These are phyloP conservation scores for Kandelia obovata DNA, from an alignment of 345 rosid genomes.

Conservation along the genomic window DNA sequence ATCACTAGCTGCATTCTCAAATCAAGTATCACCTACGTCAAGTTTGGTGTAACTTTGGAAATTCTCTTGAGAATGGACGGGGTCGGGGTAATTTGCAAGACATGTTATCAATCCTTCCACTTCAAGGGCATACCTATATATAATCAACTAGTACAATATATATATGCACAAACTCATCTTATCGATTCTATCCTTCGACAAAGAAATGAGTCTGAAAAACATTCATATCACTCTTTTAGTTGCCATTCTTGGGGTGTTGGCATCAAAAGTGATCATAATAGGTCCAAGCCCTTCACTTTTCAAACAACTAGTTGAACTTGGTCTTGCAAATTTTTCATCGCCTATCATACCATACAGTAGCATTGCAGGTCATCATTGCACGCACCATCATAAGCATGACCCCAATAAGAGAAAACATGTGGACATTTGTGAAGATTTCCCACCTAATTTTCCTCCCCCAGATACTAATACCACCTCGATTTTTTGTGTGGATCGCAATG, in stretches of 20 bases:
- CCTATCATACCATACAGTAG: background rate
- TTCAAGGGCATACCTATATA: slow-evolving; percentile 51
- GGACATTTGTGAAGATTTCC: slow-evolving; percentile 70
- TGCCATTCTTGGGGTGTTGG: slow-evolving; percentile 39
- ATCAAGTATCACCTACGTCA: slow-evolving; percentile 8
- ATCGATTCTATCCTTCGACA: slow-evolving; percentile 5
- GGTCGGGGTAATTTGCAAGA: slow-evolving; percentile 82
- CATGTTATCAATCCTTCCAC: slow-evolving; percentile 71
- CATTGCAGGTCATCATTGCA: slow-evolving; percentile 2
- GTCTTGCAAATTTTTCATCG: slow-evolving; percentile 8
- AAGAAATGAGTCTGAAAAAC: slow-evolving; percentile 30
- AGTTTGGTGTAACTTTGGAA: slow-evolving; percentile 24
- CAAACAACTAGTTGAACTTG: slow-evolving; percentile 16
- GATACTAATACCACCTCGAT: slow-evolving; percentile 62
- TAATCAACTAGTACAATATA: slow-evolving; percentile 4
- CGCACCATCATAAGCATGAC: slow-evolving; percentile 24
- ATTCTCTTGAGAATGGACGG: slow-evolving; percentile 18
- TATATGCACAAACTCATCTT: background rate
- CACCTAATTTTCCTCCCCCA: slow-evolving; percentile 54
- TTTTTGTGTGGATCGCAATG: slow-evolving; percentile 70
- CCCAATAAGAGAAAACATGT: slow-evolving; percentile 19
- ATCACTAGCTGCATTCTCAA: slow-evolving; percentile 1
- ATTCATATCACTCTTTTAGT: slow-evolving; percentile 30
- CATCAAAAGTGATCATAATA: slow-evolving; percentile 29
- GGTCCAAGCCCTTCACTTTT: slow-evolving; percentile 12